These are phyloP conservation scores for Nakazawaea laoshanensis DNA, from an alignment of 805 yeast genomes.

Conservation along the genomic window DNA sequence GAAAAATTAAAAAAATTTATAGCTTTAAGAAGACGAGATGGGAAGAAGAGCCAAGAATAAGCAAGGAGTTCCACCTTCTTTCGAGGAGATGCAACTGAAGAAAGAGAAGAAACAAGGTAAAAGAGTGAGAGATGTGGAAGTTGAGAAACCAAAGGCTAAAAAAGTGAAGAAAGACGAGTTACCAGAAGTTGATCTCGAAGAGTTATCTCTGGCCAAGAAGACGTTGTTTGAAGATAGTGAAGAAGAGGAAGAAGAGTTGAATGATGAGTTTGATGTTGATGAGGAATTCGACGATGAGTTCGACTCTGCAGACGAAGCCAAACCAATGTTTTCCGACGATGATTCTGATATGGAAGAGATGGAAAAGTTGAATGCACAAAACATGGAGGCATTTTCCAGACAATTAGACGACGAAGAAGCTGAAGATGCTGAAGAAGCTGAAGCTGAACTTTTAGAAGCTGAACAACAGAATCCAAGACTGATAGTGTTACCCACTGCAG, in stretches of 20 bases:
- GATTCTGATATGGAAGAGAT: constrained; percentile 55
- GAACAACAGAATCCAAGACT: constrained; percentile 65
- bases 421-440: constrained; percentile 55
- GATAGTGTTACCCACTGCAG: constrained; percentile 61
- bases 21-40: constrained; percentile 31
- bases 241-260: constrained; percentile 33
- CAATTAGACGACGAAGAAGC: constrained; percentile 52
- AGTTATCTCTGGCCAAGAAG: constrained; percentile 60
- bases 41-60: constrained; percentile 91
- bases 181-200: constrained; percentile 64
- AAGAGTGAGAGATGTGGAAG: constrained; percentile 19
- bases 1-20: constrained; percentile 1
- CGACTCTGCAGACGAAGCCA: constrained; percentile 61
- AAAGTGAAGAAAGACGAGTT: constrained; percentile 28
- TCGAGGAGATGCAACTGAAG: constrained; percentile 65
- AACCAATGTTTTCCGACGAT: constrained; percentile 79
- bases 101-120: constrained; percentile 32
- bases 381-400: constrained; percentile 73
- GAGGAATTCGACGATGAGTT: constrained; percentile 33
- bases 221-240: constrained; percentile 68
- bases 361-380: constrained; percentile 68
- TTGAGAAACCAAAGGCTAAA: constrained; percentile 16
- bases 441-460: constrained; percentile 50
- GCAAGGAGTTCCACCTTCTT: constrained; percentile 86
- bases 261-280: constrained; percentile 24